phyloP scores from a whole-genome alignment of 306 rosid genomes.

The Cicer arietinum region DNA sequence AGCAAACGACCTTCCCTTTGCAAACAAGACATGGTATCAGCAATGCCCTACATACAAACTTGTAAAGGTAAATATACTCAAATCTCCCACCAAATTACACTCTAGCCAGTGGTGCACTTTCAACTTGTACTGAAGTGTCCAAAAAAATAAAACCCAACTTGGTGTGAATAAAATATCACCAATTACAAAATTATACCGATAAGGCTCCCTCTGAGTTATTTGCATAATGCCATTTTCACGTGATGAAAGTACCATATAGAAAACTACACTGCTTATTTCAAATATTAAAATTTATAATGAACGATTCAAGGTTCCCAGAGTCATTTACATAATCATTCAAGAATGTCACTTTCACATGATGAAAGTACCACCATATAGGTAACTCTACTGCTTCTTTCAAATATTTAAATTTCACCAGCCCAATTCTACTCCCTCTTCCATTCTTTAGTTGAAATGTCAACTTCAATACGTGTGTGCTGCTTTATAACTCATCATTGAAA shows the following conservation, averaged over 20 bases:
- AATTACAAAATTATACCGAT: slow-evolving; percentile 13
- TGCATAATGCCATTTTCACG: slow-evolving; percentile 2
- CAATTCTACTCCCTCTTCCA: background rate
- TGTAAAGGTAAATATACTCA: slow-evolving; percentile 45
- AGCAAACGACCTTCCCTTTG: slow-evolving; percentile 88
- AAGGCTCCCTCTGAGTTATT: background rate
- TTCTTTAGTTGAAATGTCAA: background rate
- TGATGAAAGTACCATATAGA: background rate
- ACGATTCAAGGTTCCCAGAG: background rate
- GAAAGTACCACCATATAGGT: background rate
- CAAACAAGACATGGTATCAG: slow-evolving; percentile 84
- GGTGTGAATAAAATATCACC: slow-evolving; percentile 25
- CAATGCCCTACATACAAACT: slow-evolving; percentile 74
- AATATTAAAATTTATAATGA: slow-evolving; percentile 9
- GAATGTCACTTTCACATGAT: background rate
- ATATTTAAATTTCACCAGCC: background rate
- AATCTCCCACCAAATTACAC: slow-evolving; percentile 29
- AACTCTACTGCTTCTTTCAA: background rate
- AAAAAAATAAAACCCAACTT: slow-evolving; percentile 20
- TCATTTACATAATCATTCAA: slow-evolving; percentile 14
- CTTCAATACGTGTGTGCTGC: too few species aligned
- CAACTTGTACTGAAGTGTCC: slow-evolving; percentile 19
- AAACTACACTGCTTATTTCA: background rate
- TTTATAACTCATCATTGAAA: background rate
- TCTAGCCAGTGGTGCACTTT: slow-evolving; percentile 6